A percentile compares a stretch with the other conserved stretches of the same genome.
Evolutionary conservation across 345 rosid genomes (phyloP).

Genomic region (Eucalyptus fibrosa): DNA sequence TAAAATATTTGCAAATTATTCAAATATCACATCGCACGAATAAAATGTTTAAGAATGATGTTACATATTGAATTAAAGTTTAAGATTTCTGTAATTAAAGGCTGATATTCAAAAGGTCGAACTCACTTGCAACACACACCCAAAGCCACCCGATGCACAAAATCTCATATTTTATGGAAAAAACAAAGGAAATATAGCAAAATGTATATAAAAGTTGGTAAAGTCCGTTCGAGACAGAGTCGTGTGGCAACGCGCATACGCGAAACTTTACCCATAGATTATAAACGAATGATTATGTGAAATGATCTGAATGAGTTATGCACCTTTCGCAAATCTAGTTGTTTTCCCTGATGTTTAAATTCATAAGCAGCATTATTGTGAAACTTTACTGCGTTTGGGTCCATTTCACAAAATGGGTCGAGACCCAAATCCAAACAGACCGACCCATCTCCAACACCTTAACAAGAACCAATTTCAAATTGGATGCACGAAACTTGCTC

Average conservation of each 20-base stretch:
- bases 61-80: fast-evolving
- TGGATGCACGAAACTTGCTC: not conserved
- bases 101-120: not conserved
- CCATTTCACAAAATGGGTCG: not conserved
- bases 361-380: not conserved
- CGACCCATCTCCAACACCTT: not conserved
- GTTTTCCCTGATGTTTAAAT: not conserved
- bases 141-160: not conserved
- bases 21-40: not conserved
- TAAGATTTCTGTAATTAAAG: not conserved
- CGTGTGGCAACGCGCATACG: not conserved
- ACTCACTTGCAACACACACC: not conserved
- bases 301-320: no score
- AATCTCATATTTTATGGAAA: not conserved
- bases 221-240: not conserved
- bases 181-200: not conserved
- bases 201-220: not conserved
- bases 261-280: not conserved
- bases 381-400: not conserved
- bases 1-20: fast-evolving
- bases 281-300: no score
- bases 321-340: not conserved
- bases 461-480: not conserved
- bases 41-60: fast-evolving
- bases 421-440: not conserved